phyloP scores from a whole-genome alignment of 257 asterid genomes.

The Cordia subcordata region DNA sequence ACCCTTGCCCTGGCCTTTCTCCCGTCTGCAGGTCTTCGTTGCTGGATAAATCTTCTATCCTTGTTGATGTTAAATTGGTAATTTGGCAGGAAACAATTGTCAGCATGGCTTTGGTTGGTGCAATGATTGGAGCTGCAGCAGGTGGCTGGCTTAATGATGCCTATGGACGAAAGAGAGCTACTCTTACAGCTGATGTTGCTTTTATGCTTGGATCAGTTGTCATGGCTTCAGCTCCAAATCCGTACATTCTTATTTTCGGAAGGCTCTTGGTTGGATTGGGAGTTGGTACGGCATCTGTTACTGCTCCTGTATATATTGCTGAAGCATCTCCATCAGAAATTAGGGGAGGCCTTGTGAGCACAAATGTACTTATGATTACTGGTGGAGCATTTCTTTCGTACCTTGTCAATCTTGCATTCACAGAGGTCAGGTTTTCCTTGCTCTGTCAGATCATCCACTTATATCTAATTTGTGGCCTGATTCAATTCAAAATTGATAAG shows the following conservation, averaged over 20 bases:
- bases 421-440: conserved; percentile 60
- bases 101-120: conserved; percentile 97
- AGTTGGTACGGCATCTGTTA: conserved; percentile 90
- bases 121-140: conserved; percentile 79
- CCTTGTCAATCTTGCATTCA: conserved; percentile 92
- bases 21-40: too few relatives aligned
- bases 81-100: conserved; percentile 87
- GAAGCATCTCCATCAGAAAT: conserved; percentile 94
- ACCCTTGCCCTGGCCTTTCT: too few relatives aligned
- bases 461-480: conserved; percentile 1
- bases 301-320: conserved; percentile 95
- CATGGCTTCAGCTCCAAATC: conserved; percentile 84
- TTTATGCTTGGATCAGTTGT: conserved; percentile 64
- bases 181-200: conserved; percentile 84
- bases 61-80: conserved; percentile 5
- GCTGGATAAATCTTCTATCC: not conserved
- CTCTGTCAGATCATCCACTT: not conserved
- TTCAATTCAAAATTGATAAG: not conserved
- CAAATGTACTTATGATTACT: conserved; percentile 95
- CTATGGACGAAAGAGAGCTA: conserved; percentile 91
- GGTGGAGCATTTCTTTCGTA: conserved; percentile 96
- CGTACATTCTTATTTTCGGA: conserved; percentile 79
- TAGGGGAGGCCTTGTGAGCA: conserved; percentile 93
- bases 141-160: conserved; percentile 91
- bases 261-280: conserved; percentile 83